Conservation (phyloP, 2,329 filamentous ascomycete genomes). For the Colletotrichum shisoi region DNA sequence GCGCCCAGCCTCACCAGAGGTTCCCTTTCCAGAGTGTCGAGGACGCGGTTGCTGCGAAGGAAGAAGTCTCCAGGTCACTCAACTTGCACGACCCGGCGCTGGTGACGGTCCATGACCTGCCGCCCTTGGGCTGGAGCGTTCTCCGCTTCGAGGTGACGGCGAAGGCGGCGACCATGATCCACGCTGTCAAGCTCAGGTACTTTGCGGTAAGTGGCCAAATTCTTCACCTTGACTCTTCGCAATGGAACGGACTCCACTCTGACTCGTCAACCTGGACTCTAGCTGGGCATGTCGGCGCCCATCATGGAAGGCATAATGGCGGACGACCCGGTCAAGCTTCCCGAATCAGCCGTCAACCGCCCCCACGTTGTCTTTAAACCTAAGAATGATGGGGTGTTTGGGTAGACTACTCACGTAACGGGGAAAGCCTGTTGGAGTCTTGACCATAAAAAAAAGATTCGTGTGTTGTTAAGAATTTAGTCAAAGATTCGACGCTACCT, state of each 20-base stretch:
- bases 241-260: not conserved
- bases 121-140: slow-evolving; percentile 30
- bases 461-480: too few species aligned
- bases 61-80: not conserved
- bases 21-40: slow-evolving; percentile 32
- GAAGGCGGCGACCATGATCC: slow-evolving; percentile 35
- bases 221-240: fast-evolving
- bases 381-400: slow-evolving; percentile 31
- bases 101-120: slow-evolving; percentile 28
- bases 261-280: not conserved
- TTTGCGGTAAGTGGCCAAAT: slow-evolving; percentile 23
- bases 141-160: slow-evolving; percentile 24
- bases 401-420: not conserved
- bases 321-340: slow-evolving; percentile 9
- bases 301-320: slow-evolving; percentile 31
- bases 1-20: slow-evolving; percentile 4
- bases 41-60: slow-evolving; percentile 6
- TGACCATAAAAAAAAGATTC: fast-evolving
- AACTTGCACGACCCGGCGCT: slow-evolving; percentile 18
- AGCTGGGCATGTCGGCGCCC: slow-evolving; percentile 35
- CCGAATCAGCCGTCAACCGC: slow-evolving; percentile 13
- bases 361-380: slow-evolving; percentile 28
- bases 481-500: too few species aligned
- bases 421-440: too few species aligned
- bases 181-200: slow-evolving; percentile 34